phyloP scores from a whole-genome alignment of 768 basidiomycete species.

The Paxillus ammoniavirescens region DNA sequence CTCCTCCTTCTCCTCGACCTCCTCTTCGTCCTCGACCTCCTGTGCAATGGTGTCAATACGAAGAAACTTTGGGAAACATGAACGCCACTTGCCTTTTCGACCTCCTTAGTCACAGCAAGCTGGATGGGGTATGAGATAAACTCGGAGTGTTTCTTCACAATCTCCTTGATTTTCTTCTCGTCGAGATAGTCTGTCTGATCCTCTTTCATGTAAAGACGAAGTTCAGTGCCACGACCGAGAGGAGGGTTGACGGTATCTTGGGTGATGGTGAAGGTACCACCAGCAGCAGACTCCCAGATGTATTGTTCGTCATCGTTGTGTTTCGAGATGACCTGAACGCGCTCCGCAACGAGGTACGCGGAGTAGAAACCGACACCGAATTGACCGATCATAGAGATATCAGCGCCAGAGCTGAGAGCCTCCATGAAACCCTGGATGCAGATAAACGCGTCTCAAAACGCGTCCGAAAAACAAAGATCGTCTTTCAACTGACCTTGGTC shows the following conservation, averaged over 20 bases:
- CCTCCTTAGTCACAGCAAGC: conserved; percentile 97
- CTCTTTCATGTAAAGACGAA: conserved; percentile 93
- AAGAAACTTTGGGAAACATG: background rate
- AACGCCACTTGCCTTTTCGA: conserved; percentile 79
- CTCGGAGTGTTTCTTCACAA: conserved; percentile 99
- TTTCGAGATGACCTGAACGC: conserved; percentile 97
- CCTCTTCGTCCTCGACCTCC: conserved; percentile 87
- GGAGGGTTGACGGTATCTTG: conserved; percentile 86
- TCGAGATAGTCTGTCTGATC: conserved; percentile 99
- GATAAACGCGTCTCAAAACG: conserved; percentile 6
- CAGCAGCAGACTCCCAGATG: conserved; percentile 99
- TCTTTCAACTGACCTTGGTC: conserved; percentile 61
- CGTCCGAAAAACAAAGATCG: background rate
- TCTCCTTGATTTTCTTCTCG: conserved; percentile 99
- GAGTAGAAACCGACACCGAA: conserved; percentile 99
- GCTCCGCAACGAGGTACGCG: conserved; percentile 97
- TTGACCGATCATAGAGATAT: conserved; percentile 97
- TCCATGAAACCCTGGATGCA: conserved; percentile 92
- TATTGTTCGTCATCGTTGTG: conserved; percentile 99
- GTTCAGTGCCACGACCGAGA: conserved; percentile 91
- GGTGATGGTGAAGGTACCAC: conserved; percentile 99
- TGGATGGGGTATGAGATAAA: conserved; percentile 99
- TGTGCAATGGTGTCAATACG: conserved; percentile 30
- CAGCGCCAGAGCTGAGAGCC: conserved; percentile 85
- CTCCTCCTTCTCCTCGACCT: conserved; percentile 75